phyloP scores from a whole-genome alignment of 2,329 filamentous ascomycete species.

The Alternaria postmessia region DNA sequence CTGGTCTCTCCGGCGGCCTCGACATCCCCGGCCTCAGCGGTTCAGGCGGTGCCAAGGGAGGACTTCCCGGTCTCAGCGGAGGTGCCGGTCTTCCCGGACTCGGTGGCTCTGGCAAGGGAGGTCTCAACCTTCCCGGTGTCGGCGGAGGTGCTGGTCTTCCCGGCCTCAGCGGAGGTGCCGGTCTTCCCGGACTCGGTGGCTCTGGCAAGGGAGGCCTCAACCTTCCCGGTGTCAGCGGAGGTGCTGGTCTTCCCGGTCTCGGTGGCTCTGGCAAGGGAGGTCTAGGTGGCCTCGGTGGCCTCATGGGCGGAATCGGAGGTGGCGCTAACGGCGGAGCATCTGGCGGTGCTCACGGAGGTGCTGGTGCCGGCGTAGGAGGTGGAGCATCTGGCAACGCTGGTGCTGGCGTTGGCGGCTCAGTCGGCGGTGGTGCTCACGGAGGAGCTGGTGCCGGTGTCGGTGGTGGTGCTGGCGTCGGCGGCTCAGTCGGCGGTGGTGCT shows the following conservation, averaged over 20 bases:
- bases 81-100: too few relatives aligned
- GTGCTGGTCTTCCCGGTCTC: too few relatives aligned
- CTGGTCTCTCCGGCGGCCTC: background rate
- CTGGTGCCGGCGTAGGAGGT: background rate
- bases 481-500: background rate
- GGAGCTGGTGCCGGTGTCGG: background rate
- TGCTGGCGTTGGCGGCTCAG: background rate
- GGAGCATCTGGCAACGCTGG: background rate
- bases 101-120: too few relatives aligned
- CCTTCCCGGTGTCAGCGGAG: too few relatives aligned
- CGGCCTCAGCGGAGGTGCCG: too few relatives aligned
- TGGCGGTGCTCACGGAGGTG: background rate
- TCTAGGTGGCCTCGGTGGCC: background rate
- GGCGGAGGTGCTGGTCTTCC: too few relatives aligned
- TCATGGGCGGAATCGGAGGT: background rate
- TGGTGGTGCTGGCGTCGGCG: background rate
- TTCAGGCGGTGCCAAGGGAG: background rate
- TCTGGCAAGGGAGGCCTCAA: too few relatives aligned
- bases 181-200: too few relatives aligned
- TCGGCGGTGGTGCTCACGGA: background rate
- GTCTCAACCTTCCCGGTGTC: too few relatives aligned
- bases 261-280: background rate
- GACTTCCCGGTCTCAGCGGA: too few relatives aligned
- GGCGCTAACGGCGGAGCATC: background rate
- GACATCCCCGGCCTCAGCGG: background rate